Conservation (phyloP, 192 early-diverging fungal genomes). For the Irineochytrium annulatum region DNA sequence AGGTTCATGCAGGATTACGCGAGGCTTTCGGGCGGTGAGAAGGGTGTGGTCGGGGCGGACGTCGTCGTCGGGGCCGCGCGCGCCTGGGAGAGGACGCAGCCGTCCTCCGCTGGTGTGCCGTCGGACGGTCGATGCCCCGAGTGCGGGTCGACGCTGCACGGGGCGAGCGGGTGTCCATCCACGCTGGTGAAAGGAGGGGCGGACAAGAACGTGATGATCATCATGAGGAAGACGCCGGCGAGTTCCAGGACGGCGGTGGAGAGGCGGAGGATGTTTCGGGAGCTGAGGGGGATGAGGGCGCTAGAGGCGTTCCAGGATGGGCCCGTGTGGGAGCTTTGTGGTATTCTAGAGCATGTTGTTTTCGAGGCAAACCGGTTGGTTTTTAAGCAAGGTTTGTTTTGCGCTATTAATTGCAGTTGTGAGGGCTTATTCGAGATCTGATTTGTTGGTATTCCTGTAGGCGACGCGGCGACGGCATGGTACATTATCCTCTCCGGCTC, state of each 20-base stretch:
- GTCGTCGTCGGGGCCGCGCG: no score
- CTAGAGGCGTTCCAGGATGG: slow-evolving; percentile 12
- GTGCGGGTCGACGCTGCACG: not conserved
- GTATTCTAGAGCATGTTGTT: not conserved
- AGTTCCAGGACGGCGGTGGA: slow-evolving; percentile 4
- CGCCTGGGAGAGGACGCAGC: no score
- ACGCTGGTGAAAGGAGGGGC: not conserved
- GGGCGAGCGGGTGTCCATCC: not conserved
- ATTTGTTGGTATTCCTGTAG: slow-evolving; percentile 7
- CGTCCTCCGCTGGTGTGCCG: no score
- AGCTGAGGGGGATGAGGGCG: slow-evolving; percentile 1
- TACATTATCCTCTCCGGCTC: slow-evolving; percentile 40
- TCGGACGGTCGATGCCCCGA: no score
- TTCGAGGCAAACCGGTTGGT: slow-evolving; percentile 1
- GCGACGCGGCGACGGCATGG: slow-evolving; percentile 44
- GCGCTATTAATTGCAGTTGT: not conserved
- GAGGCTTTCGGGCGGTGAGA: no score
- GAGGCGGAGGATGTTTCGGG: slow-evolving; percentile 2
- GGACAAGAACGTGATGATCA: not conserved
- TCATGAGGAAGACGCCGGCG: not conserved
- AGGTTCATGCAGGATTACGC: slow-evolving; percentile 2
- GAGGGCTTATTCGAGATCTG: not conserved
- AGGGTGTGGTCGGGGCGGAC: no score
- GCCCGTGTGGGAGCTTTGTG: slow-evolving; percentile 6
- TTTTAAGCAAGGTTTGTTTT: slow-evolving; percentile 17